Evolutionary conservation across 2,329 filamentous ascomycete genomes (phyloP).

Genomic region (Alternaria atra): DNA sequence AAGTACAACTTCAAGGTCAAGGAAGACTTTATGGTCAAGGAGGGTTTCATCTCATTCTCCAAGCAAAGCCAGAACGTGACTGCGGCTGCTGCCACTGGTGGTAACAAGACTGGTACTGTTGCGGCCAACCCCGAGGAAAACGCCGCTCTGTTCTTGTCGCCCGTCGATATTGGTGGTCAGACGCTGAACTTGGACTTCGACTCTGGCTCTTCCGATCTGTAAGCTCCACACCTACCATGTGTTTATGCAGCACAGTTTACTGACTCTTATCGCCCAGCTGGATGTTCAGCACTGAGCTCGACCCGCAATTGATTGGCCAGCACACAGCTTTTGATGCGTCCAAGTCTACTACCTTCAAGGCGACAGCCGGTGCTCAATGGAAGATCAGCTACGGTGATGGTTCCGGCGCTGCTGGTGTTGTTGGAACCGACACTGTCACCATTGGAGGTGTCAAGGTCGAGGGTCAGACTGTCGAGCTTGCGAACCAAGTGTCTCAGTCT

Average conservation of each 20-base stretch:
- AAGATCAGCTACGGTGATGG: conserved; percentile 74
- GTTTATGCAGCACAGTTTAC: background rate
- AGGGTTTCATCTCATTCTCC: conserved; percentile 52
- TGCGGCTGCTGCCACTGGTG: conserved; percentile 37
- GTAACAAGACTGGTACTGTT: conserved; percentile 64
- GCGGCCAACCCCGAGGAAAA: conserved; percentile 70
- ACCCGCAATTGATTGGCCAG: conserved; percentile 54
- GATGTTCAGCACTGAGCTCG: conserved; percentile 72
- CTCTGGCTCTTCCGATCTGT: conserved; percentile 77
- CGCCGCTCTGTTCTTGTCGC: conserved; percentile 75
- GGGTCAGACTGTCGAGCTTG: conserved; percentile 73
- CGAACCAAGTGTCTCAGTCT: conserved; percentile 64
- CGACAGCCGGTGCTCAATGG: conserved; percentile 63
- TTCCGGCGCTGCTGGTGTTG: conserved; percentile 69
- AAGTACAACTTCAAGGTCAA: conserved; percentile 67
- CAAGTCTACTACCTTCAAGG: conserved; percentile 62
- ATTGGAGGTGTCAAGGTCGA: conserved; percentile 71
- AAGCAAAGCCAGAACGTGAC: conserved; percentile 23
- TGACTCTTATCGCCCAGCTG: conserved; percentile 58
- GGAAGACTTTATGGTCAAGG: conserved; percentile 28
- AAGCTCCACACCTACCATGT: conserved; percentile 36
- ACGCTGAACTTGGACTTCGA: conserved; percentile 75
- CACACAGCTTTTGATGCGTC: conserved; percentile 66
- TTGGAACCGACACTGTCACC: conserved; percentile 72
- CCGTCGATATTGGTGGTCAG: conserved; percentile 75